Percentiles rank a stretch among this genome's conserved stretches.
phyloP scores from a whole-genome alignment of 2,329 filamentous ascomycete species.

The Aspergillus ochraceus region DNA sequence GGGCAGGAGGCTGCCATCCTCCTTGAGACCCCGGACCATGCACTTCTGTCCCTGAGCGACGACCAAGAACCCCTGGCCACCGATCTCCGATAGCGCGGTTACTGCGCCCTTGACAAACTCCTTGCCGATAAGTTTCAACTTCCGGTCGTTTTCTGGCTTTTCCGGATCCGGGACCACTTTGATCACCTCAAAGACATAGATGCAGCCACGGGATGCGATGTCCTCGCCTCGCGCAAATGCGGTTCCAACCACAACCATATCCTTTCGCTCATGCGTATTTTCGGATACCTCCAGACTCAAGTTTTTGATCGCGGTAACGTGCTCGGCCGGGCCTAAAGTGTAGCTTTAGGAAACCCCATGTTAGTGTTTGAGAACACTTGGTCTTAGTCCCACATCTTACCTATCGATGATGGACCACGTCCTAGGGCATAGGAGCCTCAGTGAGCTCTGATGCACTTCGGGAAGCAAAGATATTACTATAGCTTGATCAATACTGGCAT shows the following conservation, averaged over 20 bases:
- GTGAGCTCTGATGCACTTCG: conserved; percentile 65
- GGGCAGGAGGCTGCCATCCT: conserved; percentile 87
- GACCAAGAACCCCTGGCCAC: conserved; percentile 82
- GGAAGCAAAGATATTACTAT: conserved; percentile 61
- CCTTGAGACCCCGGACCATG: conserved; percentile 93
- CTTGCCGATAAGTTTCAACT: conserved; percentile 79
- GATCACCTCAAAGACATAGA: conserved; percentile 91
- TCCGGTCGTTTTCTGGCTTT: conserved; percentile 79
- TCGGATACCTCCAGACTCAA: conserved; percentile 89
- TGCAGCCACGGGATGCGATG: conserved; percentile 75
- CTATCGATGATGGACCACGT: conserved; percentile 79
- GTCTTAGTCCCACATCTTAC: conserved; percentile 23
- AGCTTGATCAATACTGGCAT: conserved; percentile 14
- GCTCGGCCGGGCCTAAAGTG: conserved; percentile 71
- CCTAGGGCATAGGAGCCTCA: conserved; percentile 76
- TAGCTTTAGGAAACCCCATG: conserved; percentile 43
- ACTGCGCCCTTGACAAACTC: conserved; percentile 93
- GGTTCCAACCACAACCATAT: conserved; percentile 81
- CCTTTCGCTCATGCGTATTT: conserved; percentile 79
- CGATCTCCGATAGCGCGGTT: conserved; percentile 80
- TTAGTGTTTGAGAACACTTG: conserved; percentile 7
- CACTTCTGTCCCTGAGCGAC: conserved; percentile 95
- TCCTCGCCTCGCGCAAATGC: conserved; percentile 88
- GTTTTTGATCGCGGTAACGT: conserved; percentile 77
- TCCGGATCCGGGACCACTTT: conserved; percentile 87